These are phyloP conservation scores for Grosmannia huntii DNA, from an alignment of 2,329 filamentous ascomycete species.

Conservation along the genomic window DNA sequence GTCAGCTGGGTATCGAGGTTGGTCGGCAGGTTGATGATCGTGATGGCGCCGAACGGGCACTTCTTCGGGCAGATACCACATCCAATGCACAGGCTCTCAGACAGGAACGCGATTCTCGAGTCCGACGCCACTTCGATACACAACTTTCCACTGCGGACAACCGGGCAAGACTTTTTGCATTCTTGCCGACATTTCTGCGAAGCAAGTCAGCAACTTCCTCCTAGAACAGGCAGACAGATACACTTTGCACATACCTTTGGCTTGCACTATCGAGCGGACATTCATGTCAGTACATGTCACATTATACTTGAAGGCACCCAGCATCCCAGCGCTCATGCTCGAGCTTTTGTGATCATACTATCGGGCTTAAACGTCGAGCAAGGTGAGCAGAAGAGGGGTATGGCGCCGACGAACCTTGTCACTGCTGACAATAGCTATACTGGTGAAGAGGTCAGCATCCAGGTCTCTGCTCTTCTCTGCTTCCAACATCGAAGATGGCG, in stretches of 20 bases:
- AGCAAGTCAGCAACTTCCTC: background rate
- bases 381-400: background rate
- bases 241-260: constrained; percentile 51
- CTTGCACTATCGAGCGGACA: constrained; percentile 55
- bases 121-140: constrained; percentile 81
- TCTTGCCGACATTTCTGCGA: constrained; percentile 90
- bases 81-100: constrained; percentile 84
- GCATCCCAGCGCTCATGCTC: background rate
- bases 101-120: constrained; percentile 96
- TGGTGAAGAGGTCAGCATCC: constrained; percentile 26
- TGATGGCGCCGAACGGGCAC: constrained; percentile 96
- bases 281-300: constrained; percentile 19
- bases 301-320: background rate
- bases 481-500: too few relatives aligned
- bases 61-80: constrained; percentile 99
- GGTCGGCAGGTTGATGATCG: constrained; percentile 99
- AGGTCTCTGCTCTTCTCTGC: background rate
- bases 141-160: constrained; percentile 85
- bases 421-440: constrained; percentile 96
- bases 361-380: background rate
- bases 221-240: too few relatives aligned
- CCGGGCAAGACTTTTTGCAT: constrained; percentile 97
- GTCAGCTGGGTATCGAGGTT: constrained; percentile 98
- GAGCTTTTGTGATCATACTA: background rate
- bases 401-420: constrained; percentile 63